Conservation (phyloP, 257 asterid species). For the Vinca minor region DNA sequence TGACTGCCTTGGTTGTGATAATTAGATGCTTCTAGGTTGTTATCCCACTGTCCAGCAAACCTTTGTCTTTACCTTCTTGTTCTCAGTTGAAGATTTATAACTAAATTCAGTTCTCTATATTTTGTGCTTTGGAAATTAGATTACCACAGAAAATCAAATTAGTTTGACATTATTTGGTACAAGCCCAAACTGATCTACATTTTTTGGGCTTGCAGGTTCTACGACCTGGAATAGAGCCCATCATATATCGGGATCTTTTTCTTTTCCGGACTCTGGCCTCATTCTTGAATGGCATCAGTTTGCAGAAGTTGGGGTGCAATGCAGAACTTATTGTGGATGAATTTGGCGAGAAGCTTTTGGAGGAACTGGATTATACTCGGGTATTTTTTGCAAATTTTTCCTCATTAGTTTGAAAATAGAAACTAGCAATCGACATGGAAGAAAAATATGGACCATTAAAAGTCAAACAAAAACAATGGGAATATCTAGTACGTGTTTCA, state of each 20-base stretch:
- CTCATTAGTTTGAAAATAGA: slow-evolving; percentile 1
- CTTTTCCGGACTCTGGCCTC: slow-evolving; percentile 98
- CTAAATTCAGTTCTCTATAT: not conserved
- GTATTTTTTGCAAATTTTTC: slow-evolving; percentile 28
- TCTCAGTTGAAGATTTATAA: not conserved
- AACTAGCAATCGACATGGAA: no score
- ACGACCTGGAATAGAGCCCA: slow-evolving; percentile 97
- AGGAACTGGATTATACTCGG: slow-evolving; percentile 95
- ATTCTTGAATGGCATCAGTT: slow-evolving; percentile 91
- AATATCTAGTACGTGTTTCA: not conserved
- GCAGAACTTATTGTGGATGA: slow-evolving; percentile 98
- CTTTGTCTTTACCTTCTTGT: not conserved
- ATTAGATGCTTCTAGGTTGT: slow-evolving; percentile 2
- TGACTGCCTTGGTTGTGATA: no score
- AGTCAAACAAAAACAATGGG: not conserved
- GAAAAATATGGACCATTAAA: no score
- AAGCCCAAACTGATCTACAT: not conserved
- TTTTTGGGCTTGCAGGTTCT: slow-evolving; percentile 58
- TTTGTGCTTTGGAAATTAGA: not conserved
- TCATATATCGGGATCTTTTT: slow-evolving; percentile 89
- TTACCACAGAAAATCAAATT: not conserved
- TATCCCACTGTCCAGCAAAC: not conserved
- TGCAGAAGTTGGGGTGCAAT: slow-evolving; percentile 88
- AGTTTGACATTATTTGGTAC: no score
- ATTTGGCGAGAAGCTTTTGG: slow-evolving; percentile 97